Evolutionary conservation across 129 eudicot species (phyloP).

Genomic region (Tagetes erecta): DNA sequence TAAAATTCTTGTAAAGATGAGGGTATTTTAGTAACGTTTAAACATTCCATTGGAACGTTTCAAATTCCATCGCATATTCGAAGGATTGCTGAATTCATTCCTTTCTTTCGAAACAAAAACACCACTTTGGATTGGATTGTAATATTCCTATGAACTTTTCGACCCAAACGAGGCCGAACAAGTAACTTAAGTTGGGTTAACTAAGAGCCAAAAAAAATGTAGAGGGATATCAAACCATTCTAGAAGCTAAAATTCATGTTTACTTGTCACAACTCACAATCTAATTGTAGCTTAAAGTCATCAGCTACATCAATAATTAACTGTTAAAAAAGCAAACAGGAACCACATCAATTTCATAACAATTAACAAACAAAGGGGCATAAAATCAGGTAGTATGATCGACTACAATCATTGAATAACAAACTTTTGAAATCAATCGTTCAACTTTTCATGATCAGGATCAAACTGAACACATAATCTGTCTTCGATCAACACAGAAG

Average conservation of each 20-base stretch:
- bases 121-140: no score
- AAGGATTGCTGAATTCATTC: no score
- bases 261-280: neutral
- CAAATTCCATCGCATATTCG: no score
- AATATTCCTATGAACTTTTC: no score
- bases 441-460: slow-evolving; percentile 1
- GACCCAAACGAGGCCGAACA: no score
- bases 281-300: neutral
- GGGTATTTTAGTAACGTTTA: no score
- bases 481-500: neutral
- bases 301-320: neutral
- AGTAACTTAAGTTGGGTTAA: neutral
- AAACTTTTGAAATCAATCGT: neutral
- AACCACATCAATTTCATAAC: neutral
- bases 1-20: no score
- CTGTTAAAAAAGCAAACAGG: neutral
- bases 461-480: neutral
- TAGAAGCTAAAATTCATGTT: neutral
- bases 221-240: neutral
- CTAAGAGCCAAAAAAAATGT: neutral
- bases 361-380: neutral
- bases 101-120: no score
- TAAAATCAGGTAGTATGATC: neutral
- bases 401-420: neutral
- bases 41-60: no score